Evolutionary conservation across 257 asterid species (phyloP).

Genomic region (Gardenia jasminoides): DNA sequence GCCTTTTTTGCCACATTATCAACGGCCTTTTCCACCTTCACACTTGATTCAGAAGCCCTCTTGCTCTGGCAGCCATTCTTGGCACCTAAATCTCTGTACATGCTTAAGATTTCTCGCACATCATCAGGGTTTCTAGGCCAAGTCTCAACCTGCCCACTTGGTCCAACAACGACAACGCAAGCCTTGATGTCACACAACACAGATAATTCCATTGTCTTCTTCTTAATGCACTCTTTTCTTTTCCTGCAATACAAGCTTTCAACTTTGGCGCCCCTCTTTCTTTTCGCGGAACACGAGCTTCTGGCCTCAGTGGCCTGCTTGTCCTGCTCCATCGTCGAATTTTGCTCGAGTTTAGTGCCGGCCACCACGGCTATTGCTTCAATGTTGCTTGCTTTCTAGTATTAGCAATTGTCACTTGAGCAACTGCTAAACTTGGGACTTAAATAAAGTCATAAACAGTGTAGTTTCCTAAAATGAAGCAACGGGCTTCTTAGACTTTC

Average conservation of each 20-base stretch:
- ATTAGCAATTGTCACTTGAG: too few relatives aligned
- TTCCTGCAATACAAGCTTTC: neutral
- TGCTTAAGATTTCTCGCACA: neutral
- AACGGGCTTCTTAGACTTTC: too few relatives aligned
- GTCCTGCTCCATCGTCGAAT: too few relatives aligned
- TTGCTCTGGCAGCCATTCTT: neutral
- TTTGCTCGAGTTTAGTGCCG: neutral
- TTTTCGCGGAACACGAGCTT: too few relatives aligned
- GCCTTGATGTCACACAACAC: neutral
- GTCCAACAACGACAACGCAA: neutral
- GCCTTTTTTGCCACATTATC: neutral
- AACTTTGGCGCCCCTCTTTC: neutral
- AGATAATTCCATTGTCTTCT: neutral
- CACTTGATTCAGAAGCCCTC: neutral
- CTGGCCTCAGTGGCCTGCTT: too few relatives aligned
- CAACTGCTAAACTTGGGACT: too few relatives aligned
- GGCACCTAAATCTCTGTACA: neutral
- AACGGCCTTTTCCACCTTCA: neutral
- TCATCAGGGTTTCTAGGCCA: neutral
- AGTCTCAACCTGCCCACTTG: neutral
- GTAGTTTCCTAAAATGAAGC: too few relatives aligned
- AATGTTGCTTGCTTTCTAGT: neutral
- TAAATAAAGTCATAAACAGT: too few relatives aligned
- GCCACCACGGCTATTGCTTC: neutral
- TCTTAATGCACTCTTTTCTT: neutral